Evolutionary conservation across 371 early-diverging fungal species (phyloP), one percentile per base, ranked within the genome.

Genomic region (Dichotomocladium elegans): DNA sequence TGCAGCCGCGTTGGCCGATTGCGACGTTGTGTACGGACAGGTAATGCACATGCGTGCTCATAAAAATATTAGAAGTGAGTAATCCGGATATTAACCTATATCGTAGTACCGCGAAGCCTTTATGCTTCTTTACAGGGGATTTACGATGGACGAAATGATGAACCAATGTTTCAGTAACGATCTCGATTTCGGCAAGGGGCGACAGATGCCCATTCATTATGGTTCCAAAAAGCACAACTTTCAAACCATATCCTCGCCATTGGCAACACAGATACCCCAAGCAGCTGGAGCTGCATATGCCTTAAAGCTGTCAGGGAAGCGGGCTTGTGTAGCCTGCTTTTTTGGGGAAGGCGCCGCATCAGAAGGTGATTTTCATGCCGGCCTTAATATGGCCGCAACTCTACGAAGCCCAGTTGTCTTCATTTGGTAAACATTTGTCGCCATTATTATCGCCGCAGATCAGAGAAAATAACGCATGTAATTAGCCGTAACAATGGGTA

Each of bases 121-220:
- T 24, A 92, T 93, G 22, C 72, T 98, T 22, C 64, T 98, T 55
- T 90, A 95, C 74, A 87, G 97, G 49, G 98, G 97, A 28, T 95
- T 95, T 61, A 88, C 95, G 2, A 54, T 98, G 35, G 90, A 94
- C 55, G 86, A 95, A 61, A 88, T 95, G 68, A 92, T 97, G 86
- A 92, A 94, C 70, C 98, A 98, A 72, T 95, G 95, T 66, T 96
- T 93, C 72, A 83, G 89, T n/a, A 98, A 97, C 64, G 89, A 81
- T 5, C 51, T 70, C 30, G 98, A 96, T 67, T 66, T 74, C 44
- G 95, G 96, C 49, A 97, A 97, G 74, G 98, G 98, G 19, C 86
- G 98, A 22, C 98, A 98, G 70, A 98, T 98, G 98, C 98, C 98
- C 25, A 86, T 98, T 29, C 98, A 98, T 66, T 98, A 96, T 67